These are phyloP conservation scores for Melaleuca alternifolia DNA, from an alignment of 345 rosid genomes.

Conservation along the genomic window DNA sequence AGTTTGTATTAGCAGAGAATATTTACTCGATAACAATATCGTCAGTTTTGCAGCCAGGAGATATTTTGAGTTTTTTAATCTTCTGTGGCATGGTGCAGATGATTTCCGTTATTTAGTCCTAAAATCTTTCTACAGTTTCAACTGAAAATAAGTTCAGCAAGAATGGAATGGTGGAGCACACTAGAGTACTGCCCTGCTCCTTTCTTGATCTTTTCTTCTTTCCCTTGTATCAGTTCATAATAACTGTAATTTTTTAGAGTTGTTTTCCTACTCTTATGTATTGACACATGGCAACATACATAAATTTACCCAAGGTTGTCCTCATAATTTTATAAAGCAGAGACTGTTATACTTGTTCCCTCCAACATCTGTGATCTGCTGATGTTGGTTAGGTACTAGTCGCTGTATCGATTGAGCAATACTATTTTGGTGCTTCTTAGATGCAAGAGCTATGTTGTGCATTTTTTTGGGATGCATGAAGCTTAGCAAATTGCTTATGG, in stretches of 20 bases:
- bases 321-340: neutral
- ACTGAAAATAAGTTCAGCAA: neutral
- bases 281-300: neutral
- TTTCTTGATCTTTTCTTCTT: neutral
- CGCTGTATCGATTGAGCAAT: neutral
- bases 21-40: neutral
- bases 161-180: neutral
- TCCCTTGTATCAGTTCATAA: neutral
- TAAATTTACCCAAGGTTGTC: neutral
- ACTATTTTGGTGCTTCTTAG: neutral
- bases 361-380: neutral
- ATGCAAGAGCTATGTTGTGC: neutral
- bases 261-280: neutral
- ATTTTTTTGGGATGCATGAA: neutral
- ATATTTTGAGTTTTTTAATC: neutral
- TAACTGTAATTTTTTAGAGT: neutral
- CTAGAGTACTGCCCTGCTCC: neutral
- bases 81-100: neutral
- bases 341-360: neutral
- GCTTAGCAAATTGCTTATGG: neutral
- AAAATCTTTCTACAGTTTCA: neutral
- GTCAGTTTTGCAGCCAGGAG: neutral
- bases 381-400: neutral
- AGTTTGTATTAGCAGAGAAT: neutral
- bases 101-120: neutral